Conservation (phyloP, 1,284 basidiomycete genomes). For the Ceratobasidium theobromae region DNA sequence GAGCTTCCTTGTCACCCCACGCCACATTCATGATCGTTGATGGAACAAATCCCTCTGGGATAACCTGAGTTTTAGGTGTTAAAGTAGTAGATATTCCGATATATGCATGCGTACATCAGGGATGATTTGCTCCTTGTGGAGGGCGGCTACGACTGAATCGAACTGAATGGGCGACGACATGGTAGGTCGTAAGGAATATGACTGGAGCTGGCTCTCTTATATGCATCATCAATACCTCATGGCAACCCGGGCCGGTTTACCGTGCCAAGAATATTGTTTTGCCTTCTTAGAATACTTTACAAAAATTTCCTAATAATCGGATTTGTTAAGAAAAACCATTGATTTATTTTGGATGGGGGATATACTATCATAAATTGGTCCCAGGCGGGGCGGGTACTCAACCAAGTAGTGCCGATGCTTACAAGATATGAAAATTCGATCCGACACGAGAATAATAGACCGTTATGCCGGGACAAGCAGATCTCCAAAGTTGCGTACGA, state of each 20-base stretch:
- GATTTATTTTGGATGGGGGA: no score
- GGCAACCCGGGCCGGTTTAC: conserved; percentile 14
- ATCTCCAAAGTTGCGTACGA: conserved; percentile 34
- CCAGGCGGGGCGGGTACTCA: no score
- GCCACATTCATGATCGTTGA: conserved; percentile 56
- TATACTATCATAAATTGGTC: no score
- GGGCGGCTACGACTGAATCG: conserved; percentile 45
- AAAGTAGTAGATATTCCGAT: not conserved
- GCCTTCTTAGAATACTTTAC: not conserved
- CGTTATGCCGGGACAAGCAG: conserved; percentile 34
- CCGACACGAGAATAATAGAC: not conserved
- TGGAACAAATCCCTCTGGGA: conserved; percentile 50
- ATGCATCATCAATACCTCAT: conserved; percentile 28
- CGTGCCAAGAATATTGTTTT: conserved; percentile 6
- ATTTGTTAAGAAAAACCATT: no score
- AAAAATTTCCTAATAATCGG: no score
- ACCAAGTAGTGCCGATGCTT: not conserved
- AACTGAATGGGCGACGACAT: conserved; percentile 26
- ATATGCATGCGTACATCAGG: conserved; percentile 49
- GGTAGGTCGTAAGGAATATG: not conserved
- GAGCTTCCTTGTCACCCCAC: conserved; percentile 52
- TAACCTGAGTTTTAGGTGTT: conserved; percentile 30
- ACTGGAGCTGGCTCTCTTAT: conserved; percentile 2
- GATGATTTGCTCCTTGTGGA: conserved; percentile 53
- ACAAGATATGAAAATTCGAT: not conserved